phyloP scores from a whole-genome alignment of 768 basidiomycete species.

The Lactarius evosmus region DNA sequence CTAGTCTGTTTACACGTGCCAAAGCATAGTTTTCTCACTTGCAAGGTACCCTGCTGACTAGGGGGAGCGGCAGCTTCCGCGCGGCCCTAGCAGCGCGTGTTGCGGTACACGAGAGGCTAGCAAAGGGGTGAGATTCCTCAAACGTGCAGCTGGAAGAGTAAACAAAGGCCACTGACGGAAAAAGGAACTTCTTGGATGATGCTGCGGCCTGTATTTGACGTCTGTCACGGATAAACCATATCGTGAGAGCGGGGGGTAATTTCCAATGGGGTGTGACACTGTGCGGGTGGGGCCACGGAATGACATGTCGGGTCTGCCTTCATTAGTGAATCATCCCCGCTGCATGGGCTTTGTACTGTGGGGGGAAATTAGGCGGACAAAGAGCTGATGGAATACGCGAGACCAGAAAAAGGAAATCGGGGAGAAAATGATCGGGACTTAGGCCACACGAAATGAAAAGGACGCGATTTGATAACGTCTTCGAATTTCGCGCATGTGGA shows the following conservation, averaged over 20 bases:
- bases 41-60: background rate
- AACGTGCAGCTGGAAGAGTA: background rate
- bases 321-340: background rate
- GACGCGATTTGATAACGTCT: conserved; percentile 11
- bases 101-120: conserved; percentile 3
- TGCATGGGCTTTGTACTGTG: background rate
- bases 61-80: background rate
- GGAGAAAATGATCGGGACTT: background rate
- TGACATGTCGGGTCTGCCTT: background rate
- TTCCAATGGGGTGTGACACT: background rate
- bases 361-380: conserved; percentile 7
- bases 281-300: background rate
- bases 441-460: conserved; percentile 2
- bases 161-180: background rate
- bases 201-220: background rate
- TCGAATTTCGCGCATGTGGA: conserved; percentile 15
- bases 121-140: background rate
- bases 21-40: background rate
- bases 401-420: conserved; percentile 6
- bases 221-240: conserved; percentile 9
- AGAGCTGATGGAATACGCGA: background rate
- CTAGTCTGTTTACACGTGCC: background rate
- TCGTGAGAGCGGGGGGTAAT: background rate
- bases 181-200: background rate
- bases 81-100: background rate